phyloP scores from a whole-genome alignment of 1,139 yeast species.

The Diutina scorzettiae region DNA sequence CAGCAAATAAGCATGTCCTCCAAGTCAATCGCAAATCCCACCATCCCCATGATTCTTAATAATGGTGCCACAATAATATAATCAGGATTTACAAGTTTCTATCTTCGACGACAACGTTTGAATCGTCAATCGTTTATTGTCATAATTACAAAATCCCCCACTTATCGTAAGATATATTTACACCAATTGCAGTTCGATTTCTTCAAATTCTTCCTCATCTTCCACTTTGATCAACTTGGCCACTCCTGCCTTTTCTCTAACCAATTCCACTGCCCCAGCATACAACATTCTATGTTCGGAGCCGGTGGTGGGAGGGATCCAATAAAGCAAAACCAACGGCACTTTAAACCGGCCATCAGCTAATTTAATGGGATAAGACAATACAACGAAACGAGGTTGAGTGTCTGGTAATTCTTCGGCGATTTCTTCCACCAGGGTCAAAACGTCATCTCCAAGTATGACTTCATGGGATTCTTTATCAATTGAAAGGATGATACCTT shows the following conservation, averaged over 20 bases:
- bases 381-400: constrained; percentile 59
- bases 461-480: constrained; percentile 49
- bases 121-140: too few relatives aligned
- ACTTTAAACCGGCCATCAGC: constrained; percentile 62
- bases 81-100: too few relatives aligned
- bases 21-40: too few relatives aligned
- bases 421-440: constrained; percentile 43
- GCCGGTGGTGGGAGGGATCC: constrained; percentile 77
- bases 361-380: constrained; percentile 65
- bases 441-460: constrained; percentile 32
- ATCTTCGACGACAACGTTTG: too few relatives aligned
- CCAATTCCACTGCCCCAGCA: constrained; percentile 78
- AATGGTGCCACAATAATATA: too few relatives aligned
- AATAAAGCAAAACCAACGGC: constrained; percentile 71
- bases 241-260: constrained; percentile 70
- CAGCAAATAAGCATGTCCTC: too few relatives aligned
- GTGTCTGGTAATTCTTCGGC: constrained; percentile 75
- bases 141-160: too few relatives aligned
- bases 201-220: constrained; percentile 54
- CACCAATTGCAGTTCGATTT: constrained; percentile 20
- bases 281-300: constrained; percentile 75
- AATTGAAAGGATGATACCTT: constrained; percentile 51
- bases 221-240: constrained; percentile 41
- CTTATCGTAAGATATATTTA: too few relatives aligned
- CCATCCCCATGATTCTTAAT: too few relatives aligned